A percentile compares a stretch with the other conserved stretches of the same genome.
Conservation (phyloP, 73 alveolate species). For the Loxodes magnus region DNA sequence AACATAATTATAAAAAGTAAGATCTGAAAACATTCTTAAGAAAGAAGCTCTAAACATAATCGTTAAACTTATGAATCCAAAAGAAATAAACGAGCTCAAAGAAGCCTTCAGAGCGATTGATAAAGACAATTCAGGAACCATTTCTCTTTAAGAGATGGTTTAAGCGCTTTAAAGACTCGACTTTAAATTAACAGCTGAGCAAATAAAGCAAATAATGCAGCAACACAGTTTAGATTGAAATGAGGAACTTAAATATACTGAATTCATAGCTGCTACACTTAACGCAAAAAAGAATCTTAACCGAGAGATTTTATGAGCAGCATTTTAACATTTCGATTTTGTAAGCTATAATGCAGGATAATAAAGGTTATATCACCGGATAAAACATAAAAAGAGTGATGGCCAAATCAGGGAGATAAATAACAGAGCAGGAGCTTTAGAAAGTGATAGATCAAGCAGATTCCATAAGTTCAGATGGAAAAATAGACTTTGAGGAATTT, state of each 20-base stretch:
- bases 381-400: conserved; percentile 15
- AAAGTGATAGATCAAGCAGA: conserved; percentile 25
- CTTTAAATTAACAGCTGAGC: conserved; percentile 52
- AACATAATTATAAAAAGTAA: conserved; percentile 21
- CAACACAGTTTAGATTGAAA: conserved; percentile 36
- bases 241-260: conserved; percentile 43
- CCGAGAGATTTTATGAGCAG: conserved; percentile 7
- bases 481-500: too few species aligned
- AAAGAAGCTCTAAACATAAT: conserved; percentile 53
- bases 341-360: too few species aligned
- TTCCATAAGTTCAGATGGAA: too few species aligned
- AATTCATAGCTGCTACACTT: conserved; percentile 47
- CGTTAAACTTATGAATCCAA: conserved; percentile 43
- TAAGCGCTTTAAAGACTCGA: conserved; percentile 48
- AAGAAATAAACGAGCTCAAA: conserved; percentile 60
- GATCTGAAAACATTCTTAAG: conserved; percentile 39
- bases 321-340: conserved; percentile 19
- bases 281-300: conserved; percentile 7
- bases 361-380: conserved; percentile 6
- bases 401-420: conserved; percentile 3
- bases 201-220: conserved; percentile 43
- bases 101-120: conserved; percentile 76
- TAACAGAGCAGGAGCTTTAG: conserved; percentile 23
- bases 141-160: conserved; percentile 64
- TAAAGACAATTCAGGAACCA: conserved; percentile 76